Conservation (phyloP, 164 flowering plant species). For the Dillenia suffruticosa region DNA sequence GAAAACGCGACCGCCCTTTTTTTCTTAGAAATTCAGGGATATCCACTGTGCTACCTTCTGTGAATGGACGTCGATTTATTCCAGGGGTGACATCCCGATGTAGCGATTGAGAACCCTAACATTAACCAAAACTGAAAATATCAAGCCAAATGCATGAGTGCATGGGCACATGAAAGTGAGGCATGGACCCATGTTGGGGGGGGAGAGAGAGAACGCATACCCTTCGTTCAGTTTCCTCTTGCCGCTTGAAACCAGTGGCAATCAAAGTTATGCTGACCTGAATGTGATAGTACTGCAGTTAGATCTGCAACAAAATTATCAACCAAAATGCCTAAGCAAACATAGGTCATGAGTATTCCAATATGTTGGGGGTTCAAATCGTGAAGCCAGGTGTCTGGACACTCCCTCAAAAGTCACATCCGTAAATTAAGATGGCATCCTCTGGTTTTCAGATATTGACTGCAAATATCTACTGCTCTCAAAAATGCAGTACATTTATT, state of each 20-base stretch:
- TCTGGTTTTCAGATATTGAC: no score
- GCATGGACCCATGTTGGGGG: neutral
- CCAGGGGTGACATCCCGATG: conserved; percentile 16
- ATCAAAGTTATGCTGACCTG: conserved; percentile 33
- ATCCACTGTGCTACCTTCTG: conserved; percentile 46
- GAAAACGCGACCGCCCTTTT: conserved; percentile 89
- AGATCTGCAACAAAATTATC: no score
- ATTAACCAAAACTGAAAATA: neutral
- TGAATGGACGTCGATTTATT: conserved; percentile 18
- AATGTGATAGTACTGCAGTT: neutral
- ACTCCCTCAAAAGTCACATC: no score
- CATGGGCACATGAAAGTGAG: neutral
- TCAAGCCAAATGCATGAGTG: neutral
- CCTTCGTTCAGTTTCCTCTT: conserved; percentile 26
- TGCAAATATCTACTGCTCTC: no score
- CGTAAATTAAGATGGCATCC: no score
- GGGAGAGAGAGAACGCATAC: conserved; percentile 6
- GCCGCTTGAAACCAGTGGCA: conserved; percentile 27
- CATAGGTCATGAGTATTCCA: no score
- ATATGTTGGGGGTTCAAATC: no score
- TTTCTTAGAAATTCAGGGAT: conserved; percentile 92
- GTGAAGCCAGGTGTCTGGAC: no score
- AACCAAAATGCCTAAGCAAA: no score
- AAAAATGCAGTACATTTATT: no score
- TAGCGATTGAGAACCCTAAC: conserved; percentile 17